phyloP scores from a whole-genome alignment of 2,329 filamentous ascomycete genomes.

The Claviceps paspali region DNA sequence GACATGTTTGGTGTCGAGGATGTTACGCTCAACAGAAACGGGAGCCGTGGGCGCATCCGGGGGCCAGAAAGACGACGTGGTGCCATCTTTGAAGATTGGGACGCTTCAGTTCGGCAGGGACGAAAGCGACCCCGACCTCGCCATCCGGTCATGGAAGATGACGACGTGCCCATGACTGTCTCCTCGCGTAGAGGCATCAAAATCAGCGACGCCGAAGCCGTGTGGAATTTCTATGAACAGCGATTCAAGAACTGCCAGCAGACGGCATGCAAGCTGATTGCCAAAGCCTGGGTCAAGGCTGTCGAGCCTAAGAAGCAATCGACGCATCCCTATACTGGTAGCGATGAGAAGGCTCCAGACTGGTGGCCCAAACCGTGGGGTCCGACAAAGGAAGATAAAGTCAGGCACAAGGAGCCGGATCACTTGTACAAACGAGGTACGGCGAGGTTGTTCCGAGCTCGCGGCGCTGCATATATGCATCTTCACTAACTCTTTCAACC shows the following conservation, averaged over 20 bases:
- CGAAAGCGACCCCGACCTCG: constrained; percentile 19
- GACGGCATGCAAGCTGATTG: constrained; percentile 54
- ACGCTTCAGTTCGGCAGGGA: constrained; percentile 12
- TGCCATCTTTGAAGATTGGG: constrained; percentile 19
- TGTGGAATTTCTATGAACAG: constrained; percentile 45
- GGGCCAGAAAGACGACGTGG: constrained; percentile 17
- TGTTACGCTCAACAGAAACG: constrained; percentile 10
- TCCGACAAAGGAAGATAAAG: constrained; percentile 32
- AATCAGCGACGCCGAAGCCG: constrained; percentile 36
- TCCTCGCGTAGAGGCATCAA: constrained; percentile 29
- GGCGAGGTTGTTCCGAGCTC: too few species aligned
- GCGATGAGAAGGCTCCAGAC: constrained; percentile 43
- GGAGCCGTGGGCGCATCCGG: constrained; percentile 13
- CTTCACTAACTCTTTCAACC: neutral
- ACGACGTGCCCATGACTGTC: constrained; percentile 24
- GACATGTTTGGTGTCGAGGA: constrained; percentile 17
- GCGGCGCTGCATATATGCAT: too few species aligned
- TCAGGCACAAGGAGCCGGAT: constrained; percentile 58
- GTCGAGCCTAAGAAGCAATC: constrained; percentile 67
- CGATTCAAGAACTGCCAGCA: constrained; percentile 55
- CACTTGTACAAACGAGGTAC: constrained; percentile 54
- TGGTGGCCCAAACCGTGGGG: constrained; percentile 52
- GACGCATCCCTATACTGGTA: constrained; percentile 55
- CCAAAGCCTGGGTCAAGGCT: constrained; percentile 61
- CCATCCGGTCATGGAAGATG: constrained; percentile 24